Evolutionary conservation across 176 grass and related monocot species (phyloP), one percentile per base, ranked within the genome.

Genomic region (Bolboschoenus planiculmis): DNA sequence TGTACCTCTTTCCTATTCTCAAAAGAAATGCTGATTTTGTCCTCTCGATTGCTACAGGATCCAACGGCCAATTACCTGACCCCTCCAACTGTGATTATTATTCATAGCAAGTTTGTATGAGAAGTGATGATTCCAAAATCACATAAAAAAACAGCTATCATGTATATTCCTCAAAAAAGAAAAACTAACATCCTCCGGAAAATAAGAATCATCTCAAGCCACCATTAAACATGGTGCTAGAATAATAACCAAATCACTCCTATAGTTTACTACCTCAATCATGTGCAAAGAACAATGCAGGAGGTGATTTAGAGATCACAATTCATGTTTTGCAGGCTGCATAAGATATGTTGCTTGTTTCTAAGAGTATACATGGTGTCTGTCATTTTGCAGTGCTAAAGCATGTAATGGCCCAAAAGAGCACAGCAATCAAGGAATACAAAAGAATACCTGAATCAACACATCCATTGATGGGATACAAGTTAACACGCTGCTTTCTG

Each of bases 1-100:
- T 55, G 79, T 92, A 99, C 96, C 96, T 93, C 89, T 99, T 86
- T 80, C 86, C 92, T 91, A 99, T 99, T 90, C 91, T 95, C 84
- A 99, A 80, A 84, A 95, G 93, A 88, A 99, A 99, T 37, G 96
- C 89, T 77, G 84, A 71, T 80, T 99, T 99, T 42, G 92, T 93
- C 91, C 89, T 99, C 89, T 95, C 91, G 74, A 99, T 91, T 31
- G 92, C 90, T 71, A 93, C 56, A 71, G 57, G 74, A 87, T 99
- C 96, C 83, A 99, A 91, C 13, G 96, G 96, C 93, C 93, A 99
- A 43, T 95, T 95, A 82, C 90, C 90, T 84, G 96, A 99, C 79
- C 96, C 96, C 80, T 95, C 96, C 51, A 99, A 83, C 92, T 95
- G 85, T 80, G 65, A 74, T 72, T 90, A 64, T 65, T 82, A 65